Conservation (phyloP, 2,329 filamentous ascomycete genomes). For the Penicillium sp. region DNA sequence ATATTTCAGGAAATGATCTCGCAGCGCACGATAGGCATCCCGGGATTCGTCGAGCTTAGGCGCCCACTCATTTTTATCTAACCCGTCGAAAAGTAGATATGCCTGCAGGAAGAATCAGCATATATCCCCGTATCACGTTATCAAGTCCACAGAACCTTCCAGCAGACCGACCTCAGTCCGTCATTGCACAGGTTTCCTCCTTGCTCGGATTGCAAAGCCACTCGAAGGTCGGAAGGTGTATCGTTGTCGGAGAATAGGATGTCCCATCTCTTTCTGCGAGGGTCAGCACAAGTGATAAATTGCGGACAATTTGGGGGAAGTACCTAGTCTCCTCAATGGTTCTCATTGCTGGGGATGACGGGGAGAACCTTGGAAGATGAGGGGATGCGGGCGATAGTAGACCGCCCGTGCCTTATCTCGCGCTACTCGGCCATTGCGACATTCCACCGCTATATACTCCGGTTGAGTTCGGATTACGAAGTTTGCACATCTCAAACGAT, state of each 20-base stretch:
- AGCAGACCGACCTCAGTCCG: conserved; percentile 82
- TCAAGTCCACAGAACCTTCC: conserved; percentile 65
- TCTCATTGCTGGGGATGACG: conserved; percentile 46
- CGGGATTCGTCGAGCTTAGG: conserved; percentile 67
- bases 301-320: conserved; percentile 2
- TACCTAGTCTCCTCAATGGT: conserved; percentile 57
- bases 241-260: conserved; percentile 57
- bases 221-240: conserved; percentile 61
- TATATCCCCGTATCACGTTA: conserved; percentile 12
- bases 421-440: conserved; percentile 8
- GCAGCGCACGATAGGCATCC: conserved; percentile 69
- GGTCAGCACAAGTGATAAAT: conserved; percentile 6
- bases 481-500: not conserved
- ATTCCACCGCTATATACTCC: conserved; percentile 16
- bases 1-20: conserved; percentile 73
- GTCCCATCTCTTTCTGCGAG: conserved; percentile 65
- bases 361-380: conserved; percentile 15
- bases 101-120: conserved; percentile 52
- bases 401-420: conserved; percentile 25
- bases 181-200: conserved; percentile 64
- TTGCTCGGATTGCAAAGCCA: conserved; percentile 61
- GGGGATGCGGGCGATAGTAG: conserved; percentile 24
- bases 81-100: conserved; percentile 74
- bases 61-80: conserved; percentile 67
- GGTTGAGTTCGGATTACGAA: not conserved